These are phyloP conservation scores for Fusarium multiceps DNA, from an alignment of 2,329 filamentous ascomycete species.

Conservation along the genomic window DNA sequence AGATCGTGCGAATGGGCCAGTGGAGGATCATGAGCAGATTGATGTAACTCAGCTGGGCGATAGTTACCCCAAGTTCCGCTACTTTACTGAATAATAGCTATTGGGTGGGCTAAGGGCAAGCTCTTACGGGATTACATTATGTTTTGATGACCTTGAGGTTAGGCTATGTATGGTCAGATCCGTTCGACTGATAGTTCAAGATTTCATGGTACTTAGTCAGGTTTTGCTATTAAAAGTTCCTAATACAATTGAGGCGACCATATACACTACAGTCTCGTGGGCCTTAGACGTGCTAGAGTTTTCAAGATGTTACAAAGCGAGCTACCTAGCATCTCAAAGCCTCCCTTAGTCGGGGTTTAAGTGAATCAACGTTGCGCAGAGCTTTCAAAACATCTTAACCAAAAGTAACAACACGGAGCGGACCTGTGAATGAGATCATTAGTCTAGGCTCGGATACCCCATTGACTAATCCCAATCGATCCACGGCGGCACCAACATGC, in stretches of 20 bases:
- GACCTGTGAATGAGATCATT: background rate
- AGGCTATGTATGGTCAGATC: too few species aligned
- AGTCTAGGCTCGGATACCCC: background rate
- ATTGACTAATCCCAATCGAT: background rate
- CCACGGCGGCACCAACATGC: background rate
- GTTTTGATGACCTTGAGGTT: too few species aligned
- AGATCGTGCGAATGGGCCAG: constrained; percentile 9
- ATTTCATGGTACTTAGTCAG: too few species aligned
- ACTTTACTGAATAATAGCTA: background rate
- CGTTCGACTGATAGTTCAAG: too few species aligned
- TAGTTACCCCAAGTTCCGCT: constrained; percentile 24
- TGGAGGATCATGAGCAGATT: constrained; percentile 11
- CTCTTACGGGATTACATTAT: too few species aligned
- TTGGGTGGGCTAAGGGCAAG: rapidly evolving
- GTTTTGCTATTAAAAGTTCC: too few species aligned
- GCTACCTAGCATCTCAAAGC: too few species aligned
- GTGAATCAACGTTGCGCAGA: background rate
- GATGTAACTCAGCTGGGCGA: constrained; percentile 25
- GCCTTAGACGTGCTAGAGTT: too few species aligned
- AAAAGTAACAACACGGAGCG: background rate
- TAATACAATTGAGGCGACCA: too few species aligned
- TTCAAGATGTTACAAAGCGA: too few species aligned
- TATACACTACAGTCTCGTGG: too few species aligned
- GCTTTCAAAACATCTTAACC: background rate
- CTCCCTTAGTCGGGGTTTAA: background rate